phyloP scores from a whole-genome alignment of 257 asterid genomes.

The Rauvolfia tetraphylla region DNA sequence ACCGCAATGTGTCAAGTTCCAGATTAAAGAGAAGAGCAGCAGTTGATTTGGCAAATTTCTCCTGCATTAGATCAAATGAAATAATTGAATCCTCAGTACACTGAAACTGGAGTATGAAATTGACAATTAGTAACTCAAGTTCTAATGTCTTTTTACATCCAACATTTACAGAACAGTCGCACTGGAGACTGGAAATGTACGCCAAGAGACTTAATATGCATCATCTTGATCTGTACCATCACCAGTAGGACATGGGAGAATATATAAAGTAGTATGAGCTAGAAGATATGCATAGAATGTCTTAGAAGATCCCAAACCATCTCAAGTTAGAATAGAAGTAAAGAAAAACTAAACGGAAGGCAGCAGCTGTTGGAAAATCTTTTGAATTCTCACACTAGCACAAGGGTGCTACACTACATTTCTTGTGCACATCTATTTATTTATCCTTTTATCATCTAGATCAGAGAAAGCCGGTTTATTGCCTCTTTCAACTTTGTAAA shows the following conservation, averaged over 20 bases:
- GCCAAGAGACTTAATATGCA: background rate
- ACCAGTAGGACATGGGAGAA: background rate
- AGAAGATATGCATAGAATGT: background rate
- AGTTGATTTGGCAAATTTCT: slow-evolving; percentile 58
- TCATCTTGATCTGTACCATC: too few species aligned
- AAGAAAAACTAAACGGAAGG: background rate
- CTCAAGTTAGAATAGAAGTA: background rate
- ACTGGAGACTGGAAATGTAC: background rate
- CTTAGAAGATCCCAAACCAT: background rate
- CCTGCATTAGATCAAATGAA: slow-evolving; percentile 43
- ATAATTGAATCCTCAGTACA: background rate
- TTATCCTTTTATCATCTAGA: background rate
- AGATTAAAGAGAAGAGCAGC: slow-evolving; percentile 89
- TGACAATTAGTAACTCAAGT: background rate
- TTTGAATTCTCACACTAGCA: background rate
- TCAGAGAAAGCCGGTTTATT: background rate
- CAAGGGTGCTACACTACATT: background rate
- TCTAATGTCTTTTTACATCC: background rate
- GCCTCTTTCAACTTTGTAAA: background rate
- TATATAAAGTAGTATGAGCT: background rate
- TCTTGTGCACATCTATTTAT: background rate
- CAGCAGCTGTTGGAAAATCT: background rate
- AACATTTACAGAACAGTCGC: background rate
- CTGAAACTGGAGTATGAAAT: background rate
- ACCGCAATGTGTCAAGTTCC: slow-evolving; percentile 95